These are phyloP conservation scores for Hyaloscypha bicolor DNA, from an alignment of 495 filamentous ascomycete species.

Conservation along the genomic window DNA sequence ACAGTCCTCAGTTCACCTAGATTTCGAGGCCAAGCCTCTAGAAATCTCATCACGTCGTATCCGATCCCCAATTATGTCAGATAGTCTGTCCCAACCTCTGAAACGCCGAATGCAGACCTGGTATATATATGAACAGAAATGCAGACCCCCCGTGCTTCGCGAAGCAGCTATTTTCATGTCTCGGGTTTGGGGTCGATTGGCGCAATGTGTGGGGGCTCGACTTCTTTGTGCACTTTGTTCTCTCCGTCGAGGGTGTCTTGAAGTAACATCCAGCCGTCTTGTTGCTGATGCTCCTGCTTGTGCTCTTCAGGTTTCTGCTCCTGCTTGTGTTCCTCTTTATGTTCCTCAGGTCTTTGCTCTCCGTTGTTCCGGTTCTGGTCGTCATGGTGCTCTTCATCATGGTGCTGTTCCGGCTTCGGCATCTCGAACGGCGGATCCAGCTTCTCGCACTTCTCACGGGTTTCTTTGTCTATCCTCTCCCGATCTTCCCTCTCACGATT, in stretches of 20 bases:
- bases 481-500: constrained; percentile 7
- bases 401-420: background rate
- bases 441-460: background rate
- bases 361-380: background rate
- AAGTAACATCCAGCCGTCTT: background rate
- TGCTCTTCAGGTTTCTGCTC: background rate
- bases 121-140: background rate
- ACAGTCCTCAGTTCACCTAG: background rate
- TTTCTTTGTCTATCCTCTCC: background rate
- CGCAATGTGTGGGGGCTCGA: background rate
- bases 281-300: background rate
- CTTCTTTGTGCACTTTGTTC: background rate
- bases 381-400: background rate
- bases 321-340: background rate
- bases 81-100: background rate
- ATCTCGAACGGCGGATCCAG: background rate
- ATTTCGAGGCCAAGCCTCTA: background rate
- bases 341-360: background rate
- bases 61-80: background rate
- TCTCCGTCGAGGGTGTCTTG: background rate
- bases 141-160: background rate
- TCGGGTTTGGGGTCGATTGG: background rate
- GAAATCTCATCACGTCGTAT: background rate
- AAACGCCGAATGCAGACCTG: constrained; percentile 1
- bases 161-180: background rate